Evolutionary conservation across 805 yeast genomes (phyloP).

Genomic region (Cyberlindnera americana): DNA sequence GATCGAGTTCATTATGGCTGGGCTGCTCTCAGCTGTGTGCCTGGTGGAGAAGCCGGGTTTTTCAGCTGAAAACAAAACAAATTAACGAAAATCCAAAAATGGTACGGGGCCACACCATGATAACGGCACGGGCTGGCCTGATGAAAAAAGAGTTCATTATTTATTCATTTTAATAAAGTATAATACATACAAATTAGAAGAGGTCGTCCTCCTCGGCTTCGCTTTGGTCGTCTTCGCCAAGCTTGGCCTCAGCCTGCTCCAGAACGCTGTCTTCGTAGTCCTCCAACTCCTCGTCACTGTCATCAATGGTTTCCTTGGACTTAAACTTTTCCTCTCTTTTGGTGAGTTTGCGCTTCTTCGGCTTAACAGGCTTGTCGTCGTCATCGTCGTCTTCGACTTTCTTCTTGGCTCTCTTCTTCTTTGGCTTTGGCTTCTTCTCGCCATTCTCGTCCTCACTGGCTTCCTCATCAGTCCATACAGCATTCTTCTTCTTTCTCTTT

Average conservation of each 20-base stretch:
- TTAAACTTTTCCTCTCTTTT: conserved; percentile 27
- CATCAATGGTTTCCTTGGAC: conserved; percentile 38
- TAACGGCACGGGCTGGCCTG: too few species aligned
- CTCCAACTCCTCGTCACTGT: conserved; percentile 39
- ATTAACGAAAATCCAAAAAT: too few species aligned
- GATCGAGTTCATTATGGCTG: conserved; percentile 38
- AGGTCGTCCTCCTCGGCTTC: conserved; percentile 19
- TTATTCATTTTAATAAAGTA: background rate
- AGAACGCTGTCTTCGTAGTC: conserved; percentile 22
- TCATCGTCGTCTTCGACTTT: conserved; percentile 29
- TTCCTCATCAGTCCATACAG: conserved; percentile 49
- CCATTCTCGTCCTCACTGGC: conserved; percentile 30
- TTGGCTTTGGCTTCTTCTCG: conserved; percentile 19
- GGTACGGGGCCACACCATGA: too few species aligned
- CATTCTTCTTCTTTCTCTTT: conserved; percentile 34
- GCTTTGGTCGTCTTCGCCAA: conserved; percentile 17
- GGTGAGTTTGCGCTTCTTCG: conserved; percentile 15
- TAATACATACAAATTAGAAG: too few species aligned
- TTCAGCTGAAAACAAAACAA: background rate
- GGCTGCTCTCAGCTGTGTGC: background rate
- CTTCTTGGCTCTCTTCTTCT: conserved; percentile 22
- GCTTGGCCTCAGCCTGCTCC: conserved; percentile 21
- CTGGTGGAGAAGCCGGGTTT: background rate
- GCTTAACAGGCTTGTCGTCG: conserved; percentile 25
- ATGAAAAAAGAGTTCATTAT: conserved; percentile 3